These are phyloP conservation scores for Myrica gale DNA, from an alignment of 306 rosid species.

Conservation along the genomic window DNA sequence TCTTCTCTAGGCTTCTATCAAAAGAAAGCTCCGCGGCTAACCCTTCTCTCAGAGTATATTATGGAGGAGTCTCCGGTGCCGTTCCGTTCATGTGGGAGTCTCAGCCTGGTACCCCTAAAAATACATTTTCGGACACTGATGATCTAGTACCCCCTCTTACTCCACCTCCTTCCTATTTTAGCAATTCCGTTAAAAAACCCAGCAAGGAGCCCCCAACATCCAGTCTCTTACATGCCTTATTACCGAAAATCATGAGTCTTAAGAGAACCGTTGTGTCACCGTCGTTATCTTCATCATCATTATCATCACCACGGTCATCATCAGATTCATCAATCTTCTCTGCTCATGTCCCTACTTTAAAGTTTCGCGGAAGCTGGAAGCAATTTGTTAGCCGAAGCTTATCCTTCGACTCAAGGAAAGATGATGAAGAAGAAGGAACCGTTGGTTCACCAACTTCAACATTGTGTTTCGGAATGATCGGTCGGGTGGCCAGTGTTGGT, in stretches of 20 bases:
- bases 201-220: slow-evolving; percentile 44
- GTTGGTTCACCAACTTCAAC: slow-evolving; percentile 46
- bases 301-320: slow-evolving; percentile 18
- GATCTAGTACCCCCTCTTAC: slow-evolving; percentile 67
- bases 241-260: slow-evolving; percentile 39
- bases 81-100: slow-evolving; percentile 90
- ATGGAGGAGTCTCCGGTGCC: slow-evolving; percentile 44
- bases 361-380: slow-evolving; percentile 1
- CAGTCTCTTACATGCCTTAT: slow-evolving; percentile 38
- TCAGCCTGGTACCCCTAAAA: slow-evolving; percentile 85
- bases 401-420: slow-evolving; percentile 45
- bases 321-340: slow-evolving; percentile 28
- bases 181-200: slow-evolving; percentile 20
- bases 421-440: slow-evolving; percentile 26
- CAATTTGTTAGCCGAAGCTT: slow-evolving; percentile 45
- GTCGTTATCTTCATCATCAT: slow-evolving; percentile 6
- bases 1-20: slow-evolving; percentile 62
- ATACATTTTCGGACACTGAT: slow-evolving; percentile 40
- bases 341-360: not conserved
- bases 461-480: slow-evolving; percentile 51
- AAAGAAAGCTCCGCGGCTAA: slow-evolving; percentile 58
- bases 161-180: slow-evolving; percentile 80
- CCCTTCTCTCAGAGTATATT: slow-evolving; percentile 62
- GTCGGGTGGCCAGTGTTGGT: slow-evolving; percentile 20
- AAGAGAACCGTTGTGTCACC: slow-evolving; percentile 29